phyloP scores from a whole-genome alignment of 352 stramenopile genomes.

The Phytophthora ramorum region DNA sequence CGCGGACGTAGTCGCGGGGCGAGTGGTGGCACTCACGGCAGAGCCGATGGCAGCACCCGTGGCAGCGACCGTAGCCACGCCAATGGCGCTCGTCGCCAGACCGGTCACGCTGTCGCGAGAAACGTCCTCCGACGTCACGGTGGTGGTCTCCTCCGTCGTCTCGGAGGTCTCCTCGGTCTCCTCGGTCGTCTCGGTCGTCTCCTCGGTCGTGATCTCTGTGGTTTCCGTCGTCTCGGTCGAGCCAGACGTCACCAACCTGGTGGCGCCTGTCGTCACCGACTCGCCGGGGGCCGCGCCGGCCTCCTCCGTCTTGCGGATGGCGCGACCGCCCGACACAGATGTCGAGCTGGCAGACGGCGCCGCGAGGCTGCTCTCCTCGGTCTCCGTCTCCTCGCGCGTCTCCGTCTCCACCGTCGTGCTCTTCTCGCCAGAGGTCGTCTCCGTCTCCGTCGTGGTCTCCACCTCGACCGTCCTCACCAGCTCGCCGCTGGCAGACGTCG shows the following conservation, averaged over 20 bases:
- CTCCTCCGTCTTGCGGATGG: no score
- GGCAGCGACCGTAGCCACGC: background rate
- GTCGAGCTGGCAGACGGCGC: no score
- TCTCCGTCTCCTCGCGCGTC: no score
- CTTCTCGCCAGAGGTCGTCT: no score
- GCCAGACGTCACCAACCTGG: background rate
- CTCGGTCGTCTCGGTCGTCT: background rate
- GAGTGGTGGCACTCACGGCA: background rate
- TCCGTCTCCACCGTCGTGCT: no score
- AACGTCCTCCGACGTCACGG: background rate
- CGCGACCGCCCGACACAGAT: no score
- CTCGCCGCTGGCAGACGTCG: no score
- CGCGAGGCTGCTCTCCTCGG: no score
- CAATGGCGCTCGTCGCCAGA: background rate
- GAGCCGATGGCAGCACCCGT: background rate
- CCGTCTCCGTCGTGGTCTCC: no score
- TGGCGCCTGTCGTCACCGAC: no score
- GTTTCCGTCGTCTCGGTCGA: background rate
- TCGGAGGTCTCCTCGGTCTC: background rate
- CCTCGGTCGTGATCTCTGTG: background rate
- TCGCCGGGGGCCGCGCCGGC: no score
- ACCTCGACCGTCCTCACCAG: no score
- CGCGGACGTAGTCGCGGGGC: background rate
- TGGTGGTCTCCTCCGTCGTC: conserved; percentile 1
- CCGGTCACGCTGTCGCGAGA: background rate